A percentile compares a stretch with the other conserved stretches of the same genome.
phyloP scores from a whole-genome alignment of 768 basidiomycete genomes.

The Cytidiella melzeri region DNA sequence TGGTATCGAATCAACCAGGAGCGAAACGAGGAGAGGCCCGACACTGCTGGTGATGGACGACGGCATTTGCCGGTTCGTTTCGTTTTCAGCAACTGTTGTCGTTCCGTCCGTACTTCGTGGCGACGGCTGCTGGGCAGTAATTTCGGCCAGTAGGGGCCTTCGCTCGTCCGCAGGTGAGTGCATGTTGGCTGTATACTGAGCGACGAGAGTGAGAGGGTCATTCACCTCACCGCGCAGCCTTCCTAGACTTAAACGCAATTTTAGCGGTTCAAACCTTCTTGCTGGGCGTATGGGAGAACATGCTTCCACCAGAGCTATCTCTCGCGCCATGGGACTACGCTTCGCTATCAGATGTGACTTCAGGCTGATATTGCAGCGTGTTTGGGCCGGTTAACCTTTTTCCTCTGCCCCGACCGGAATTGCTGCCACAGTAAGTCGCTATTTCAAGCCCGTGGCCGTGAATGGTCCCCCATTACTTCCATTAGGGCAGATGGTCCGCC shows the following conservation, averaged over 20 bases:
- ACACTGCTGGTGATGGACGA: constrained; percentile 12
- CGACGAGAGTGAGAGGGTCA: neutral
- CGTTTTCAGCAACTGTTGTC: constrained; percentile 13
- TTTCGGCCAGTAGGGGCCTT: constrained; percentile 14
- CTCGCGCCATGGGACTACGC: neutral
- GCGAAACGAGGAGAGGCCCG: constrained; percentile 36
- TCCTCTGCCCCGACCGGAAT: neutral
- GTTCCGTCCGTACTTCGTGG: constrained; percentile 3
- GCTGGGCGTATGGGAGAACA: neutral
- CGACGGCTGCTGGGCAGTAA: neutral
- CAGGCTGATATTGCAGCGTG: neutral
- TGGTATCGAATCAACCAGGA: constrained; percentile 53
- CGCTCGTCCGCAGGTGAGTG: constrained; percentile 10
- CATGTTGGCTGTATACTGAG: neutral
- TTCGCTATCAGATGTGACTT: neutral
- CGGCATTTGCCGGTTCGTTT: constrained; percentile 6
- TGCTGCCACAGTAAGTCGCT: neutral
- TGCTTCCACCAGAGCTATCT: neutral
- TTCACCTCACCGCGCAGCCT: neutral
- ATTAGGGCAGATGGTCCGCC: neutral
- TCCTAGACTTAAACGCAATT: neutral
- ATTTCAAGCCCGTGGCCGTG: neutral
- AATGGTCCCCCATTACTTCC: neutral
- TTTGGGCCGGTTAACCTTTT: neutral
- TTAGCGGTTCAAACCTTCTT: neutral